Conservation (phyloP, 1,284 basidiomycete genomes). For the Apiotrichum laibachii region DNA sequence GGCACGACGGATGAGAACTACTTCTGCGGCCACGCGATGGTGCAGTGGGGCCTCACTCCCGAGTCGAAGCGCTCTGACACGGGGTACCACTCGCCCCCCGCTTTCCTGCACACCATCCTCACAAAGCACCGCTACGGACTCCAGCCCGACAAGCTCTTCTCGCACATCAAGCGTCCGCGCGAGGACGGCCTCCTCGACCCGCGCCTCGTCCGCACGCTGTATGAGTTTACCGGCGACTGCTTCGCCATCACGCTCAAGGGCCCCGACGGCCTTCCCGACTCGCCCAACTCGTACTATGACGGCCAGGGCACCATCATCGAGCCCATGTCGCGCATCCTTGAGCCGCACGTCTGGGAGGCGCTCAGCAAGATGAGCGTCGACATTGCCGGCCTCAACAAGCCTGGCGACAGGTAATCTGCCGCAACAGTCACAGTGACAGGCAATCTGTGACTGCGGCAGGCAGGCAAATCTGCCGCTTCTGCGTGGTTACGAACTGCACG, state of each 20-base stretch:
- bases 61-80: conserved; percentile 35
- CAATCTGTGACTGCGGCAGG: too few species aligned
- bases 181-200: conserved; percentile 45
- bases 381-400: conserved; percentile 15
- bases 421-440: too few species aligned
- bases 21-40: conserved; percentile 46
- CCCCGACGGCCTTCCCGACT: conserved; percentile 40
- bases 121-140: conserved; percentile 50
- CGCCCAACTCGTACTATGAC: conserved; percentile 38
- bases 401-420: conserved; percentile 10
- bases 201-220: conserved; percentile 42
- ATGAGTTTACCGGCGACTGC: conserved; percentile 47
- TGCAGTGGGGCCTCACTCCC: conserved; percentile 49
- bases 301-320: conserved; percentile 43
- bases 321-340: conserved; percentile 28
- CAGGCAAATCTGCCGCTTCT: too few species aligned
- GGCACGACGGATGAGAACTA: conserved; percentile 32
- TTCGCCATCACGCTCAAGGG: conserved; percentile 47
- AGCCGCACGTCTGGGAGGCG: conserved; percentile 6
- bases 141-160: conserved; percentile 46
- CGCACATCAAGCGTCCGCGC: conserved; percentile 40
- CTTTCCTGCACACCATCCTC: conserved; percentile 54
- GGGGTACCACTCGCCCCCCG: conserved; percentile 47
- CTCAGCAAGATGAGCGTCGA: conserved; percentile 4
- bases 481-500: too few species aligned